A percentile compares a stretch with the other conserved stretches of the same genome.
Conservation (phyloP, 768 basidiomycete species). For the Calocybe gangraenosa region DNA sequence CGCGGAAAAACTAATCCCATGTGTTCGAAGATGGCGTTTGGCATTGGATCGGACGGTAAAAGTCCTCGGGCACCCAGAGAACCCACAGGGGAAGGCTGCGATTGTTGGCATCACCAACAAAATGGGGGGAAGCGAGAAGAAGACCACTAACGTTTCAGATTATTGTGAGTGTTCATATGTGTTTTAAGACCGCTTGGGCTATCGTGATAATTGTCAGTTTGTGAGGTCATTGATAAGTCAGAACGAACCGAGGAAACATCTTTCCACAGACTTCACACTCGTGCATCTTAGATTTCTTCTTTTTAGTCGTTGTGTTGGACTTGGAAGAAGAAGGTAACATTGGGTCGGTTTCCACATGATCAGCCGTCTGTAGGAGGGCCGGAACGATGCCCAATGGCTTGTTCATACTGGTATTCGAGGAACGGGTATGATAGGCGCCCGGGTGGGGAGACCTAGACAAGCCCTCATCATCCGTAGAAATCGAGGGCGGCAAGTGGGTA, state of each 20-base stretch:
- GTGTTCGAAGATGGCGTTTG: constrained; percentile 74
- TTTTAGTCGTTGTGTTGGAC: constrained; percentile 19
- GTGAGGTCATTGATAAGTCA: background rate
- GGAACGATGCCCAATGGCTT: background rate
- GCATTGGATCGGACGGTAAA: constrained; percentile 83
- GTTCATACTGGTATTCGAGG: constrained; percentile 1
- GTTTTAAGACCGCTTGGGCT: constrained; percentile 54
- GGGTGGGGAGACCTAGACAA: constrained; percentile 10
- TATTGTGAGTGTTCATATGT: constrained; percentile 57
- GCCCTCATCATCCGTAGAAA: constrained; percentile 34
- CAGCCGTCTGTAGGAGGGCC: background rate
- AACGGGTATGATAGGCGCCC: constrained; percentile 4
- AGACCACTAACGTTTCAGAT: constrained; percentile 41
- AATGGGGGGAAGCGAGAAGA: background rate
- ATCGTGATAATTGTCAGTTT: background rate
- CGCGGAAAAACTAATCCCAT: constrained; percentile 42
- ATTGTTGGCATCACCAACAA: constrained; percentile 3
- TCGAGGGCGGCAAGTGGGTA: constrained; percentile 24
- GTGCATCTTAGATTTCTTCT: constrained; percentile 55
- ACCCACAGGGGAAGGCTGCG: constrained; percentile 51
- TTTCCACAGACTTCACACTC: constrained; percentile 45
- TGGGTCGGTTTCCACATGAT: constrained; percentile 1
- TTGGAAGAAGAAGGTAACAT: constrained; percentile 4
- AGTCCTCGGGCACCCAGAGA: constrained; percentile 56
- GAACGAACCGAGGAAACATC: constrained; percentile 42